Base-by-base conservation (phyloP, 2,329 filamentous ascomycete genomes). In the Lachnellula cervina region DNA sequence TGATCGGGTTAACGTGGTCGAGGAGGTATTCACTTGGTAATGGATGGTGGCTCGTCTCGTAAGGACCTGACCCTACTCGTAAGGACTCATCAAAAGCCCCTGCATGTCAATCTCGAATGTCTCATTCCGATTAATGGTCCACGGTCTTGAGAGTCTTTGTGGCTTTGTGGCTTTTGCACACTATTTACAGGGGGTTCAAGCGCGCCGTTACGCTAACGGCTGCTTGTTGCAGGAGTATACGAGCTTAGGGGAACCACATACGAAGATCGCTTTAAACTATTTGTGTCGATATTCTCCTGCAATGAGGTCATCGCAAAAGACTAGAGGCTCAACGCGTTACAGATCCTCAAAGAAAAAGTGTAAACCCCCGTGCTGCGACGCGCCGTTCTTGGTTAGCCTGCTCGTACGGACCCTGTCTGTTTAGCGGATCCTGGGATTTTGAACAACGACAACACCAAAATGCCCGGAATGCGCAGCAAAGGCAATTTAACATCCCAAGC, bases 1-100 rank as follows among this genome's bases (percentile, higher is more conserved):
- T 45, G 23, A 9, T 9, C 17, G 45, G 5, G 16, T 44, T 17
- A 38, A 54, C 7, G 51, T 59, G 11, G 54, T 50, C 40, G 59
- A 61, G 34, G 52, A 61, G 47, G 42, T 61, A 5, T 57, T 55
- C 34, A 53, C 8, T 50, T 59, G 57, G 57, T 45, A 49, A 37
- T n/a, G 37, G n/a, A 38, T 16, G n/a, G 8, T 16, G 37, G 37
- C 37, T 16, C 13, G 14, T 38, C 13, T 38, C 37, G 37, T 38
- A 38, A 17, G 37, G 37, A 16, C 14, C 34, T 37, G 9, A 5
- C 5, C n/a, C n/a, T 38, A 14, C 7, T 38, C 37, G 13, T 38
- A 38, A 14, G 37, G 37, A 38, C 37, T 11, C 8, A 4, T 38
- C 4, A 16, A 38, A 14, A 38, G 2, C 6, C 3, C n/a, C 6